A percentile compares a stretch with the other conserved stretches of the same genome.
phyloP scores from a whole-genome alignment of 2,329 filamentous ascomycete species.

The Ceratocystis lukuohia region DNA sequence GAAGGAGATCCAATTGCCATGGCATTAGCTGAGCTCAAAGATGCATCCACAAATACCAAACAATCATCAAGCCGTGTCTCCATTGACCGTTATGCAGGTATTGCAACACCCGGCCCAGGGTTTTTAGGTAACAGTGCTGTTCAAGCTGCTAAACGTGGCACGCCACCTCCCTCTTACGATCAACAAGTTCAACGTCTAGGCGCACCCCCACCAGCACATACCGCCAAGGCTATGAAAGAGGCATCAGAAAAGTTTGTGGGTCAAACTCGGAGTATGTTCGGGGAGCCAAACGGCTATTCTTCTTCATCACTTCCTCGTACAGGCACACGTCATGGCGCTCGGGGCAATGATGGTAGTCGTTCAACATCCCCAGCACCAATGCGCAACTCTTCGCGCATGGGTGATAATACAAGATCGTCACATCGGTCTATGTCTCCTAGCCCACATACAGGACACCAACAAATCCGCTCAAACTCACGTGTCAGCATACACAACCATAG shows the following conservation, averaged over 20 bases:
- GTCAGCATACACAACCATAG: slow-evolving; percentile 26
- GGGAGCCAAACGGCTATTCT: slow-evolving; percentile 22
- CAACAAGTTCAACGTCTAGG: slow-evolving; percentile 65
- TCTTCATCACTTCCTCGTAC: slow-evolving; percentile 24
- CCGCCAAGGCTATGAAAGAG: slow-evolving; percentile 88
- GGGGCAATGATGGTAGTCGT: slow-evolving; percentile 45
- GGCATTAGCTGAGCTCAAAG: slow-evolving; percentile 85
- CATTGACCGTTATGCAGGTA: slow-evolving; percentile 91
- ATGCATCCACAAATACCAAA: slow-evolving; percentile 55
- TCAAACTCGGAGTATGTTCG: slow-evolving; percentile 72
- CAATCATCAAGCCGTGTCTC: slow-evolving; percentile 72
- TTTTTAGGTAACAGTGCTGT: slow-evolving; percentile 29
- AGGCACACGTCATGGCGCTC: slow-evolving; percentile 44
- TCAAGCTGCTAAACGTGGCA: slow-evolving; percentile 51
- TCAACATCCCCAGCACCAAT: slow-evolving; percentile 56
- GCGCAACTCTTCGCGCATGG: slow-evolving; percentile 1
- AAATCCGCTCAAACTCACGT: slow-evolving; percentile 15
- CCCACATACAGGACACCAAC: slow-evolving; percentile 5
- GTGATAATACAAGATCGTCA: slow-evolving; percentile 12
- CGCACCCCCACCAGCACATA: slow-evolving; percentile 82
- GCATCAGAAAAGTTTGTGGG: slow-evolving; percentile 78
- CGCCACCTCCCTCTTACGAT: slow-evolving; percentile 80
- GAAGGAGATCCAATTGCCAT: slow-evolving; percentile 79
- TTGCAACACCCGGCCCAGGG: slow-evolving; percentile 63
- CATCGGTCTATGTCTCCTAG: slow-evolving; percentile 16